A percentile compares a stretch with the other conserved stretches of the same genome.
Evolutionary conservation across 2,329 filamentous ascomycete genomes (phyloP).

Genomic region (Neopestalotiopsis clavispora): DNA sequence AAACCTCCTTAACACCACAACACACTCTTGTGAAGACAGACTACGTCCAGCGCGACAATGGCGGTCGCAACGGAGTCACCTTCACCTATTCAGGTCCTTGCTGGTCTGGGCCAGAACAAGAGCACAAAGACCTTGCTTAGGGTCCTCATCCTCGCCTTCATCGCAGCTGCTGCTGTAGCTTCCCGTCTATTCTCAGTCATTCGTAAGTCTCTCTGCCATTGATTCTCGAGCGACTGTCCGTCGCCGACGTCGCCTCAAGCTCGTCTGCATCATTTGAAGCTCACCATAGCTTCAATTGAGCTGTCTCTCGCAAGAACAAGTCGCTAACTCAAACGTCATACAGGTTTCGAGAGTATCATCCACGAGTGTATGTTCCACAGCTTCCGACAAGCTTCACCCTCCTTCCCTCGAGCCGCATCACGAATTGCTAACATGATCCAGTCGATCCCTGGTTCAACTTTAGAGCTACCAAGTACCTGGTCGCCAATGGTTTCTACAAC

Average conservation of each 20-base stretch:
- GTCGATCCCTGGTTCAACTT: conserved; percentile 99
- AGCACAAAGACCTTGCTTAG: conserved; percentile 86
- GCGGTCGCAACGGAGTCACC: conserved; percentile 40
- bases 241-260: neutral
- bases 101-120: conserved; percentile 79
- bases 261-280: neutral
- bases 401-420: conserved; percentile 13
- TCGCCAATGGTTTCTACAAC: conserved; percentile 95
- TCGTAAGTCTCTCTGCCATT: conserved; percentile 62
- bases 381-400: conserved; percentile 24
- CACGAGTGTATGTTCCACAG: conserved; percentile 84
- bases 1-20: conserved; percentile 14
- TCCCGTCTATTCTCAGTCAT: conserved; percentile 98
- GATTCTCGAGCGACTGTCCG: neutral
- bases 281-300: conserved; percentile 34
- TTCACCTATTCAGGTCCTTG: conserved; percentile 40
- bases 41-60: conserved; percentile 39
- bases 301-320: conserved; percentile 15
- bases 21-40: conserved; percentile 14
- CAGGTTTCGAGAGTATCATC: conserved; percentile 98
- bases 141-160: conserved; percentile 87
- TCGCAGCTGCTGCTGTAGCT: conserved; percentile 88
- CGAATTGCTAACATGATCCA: conserved; percentile 45
- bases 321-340: conserved; percentile 1
- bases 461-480: conserved; percentile 95